A percentile compares a stretch with the other conserved stretches of the same genome.
These are phyloP conservation scores for Annulohypoxylon nitens DNA, from an alignment of 495 filamentous ascomycete species.

Conservation along the genomic window DNA sequence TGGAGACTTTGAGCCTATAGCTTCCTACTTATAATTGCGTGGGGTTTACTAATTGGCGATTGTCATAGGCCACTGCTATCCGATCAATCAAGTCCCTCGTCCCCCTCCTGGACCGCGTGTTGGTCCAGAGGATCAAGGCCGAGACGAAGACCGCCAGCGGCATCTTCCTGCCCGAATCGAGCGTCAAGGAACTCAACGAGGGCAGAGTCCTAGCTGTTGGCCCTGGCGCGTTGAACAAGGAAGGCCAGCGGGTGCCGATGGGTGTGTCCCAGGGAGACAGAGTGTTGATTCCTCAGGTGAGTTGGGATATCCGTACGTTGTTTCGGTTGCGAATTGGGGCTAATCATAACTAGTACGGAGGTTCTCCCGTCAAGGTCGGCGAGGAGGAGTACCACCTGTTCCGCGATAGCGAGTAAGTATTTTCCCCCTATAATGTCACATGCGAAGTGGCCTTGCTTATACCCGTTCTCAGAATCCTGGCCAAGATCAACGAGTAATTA, in stretches of 20 bases:
- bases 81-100: constrained; percentile 95
- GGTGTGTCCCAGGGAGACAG: constrained; percentile 87
- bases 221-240: constrained; percentile 85
- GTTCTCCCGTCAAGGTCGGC: constrained; percentile 95
- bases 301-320: constrained; percentile 47
- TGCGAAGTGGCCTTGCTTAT: constrained; percentile 3
- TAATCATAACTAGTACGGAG: constrained; percentile 80
- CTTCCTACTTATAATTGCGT: not conserved
- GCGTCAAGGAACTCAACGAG: constrained; percentile 98
- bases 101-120: constrained; percentile 97
- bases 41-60: not conserved
- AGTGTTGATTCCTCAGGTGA: constrained; percentile 96
- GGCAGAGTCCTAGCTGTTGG: constrained; percentile 95
- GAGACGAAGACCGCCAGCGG: constrained; percentile 95
- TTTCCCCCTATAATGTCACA: not conserved
- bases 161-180: constrained; percentile 97
- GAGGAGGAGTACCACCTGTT: constrained; percentile 97
- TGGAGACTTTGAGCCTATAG: not conserved
- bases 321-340: constrained; percentile 25
- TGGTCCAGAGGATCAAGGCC: constrained; percentile 97
- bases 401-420: constrained; percentile 93
- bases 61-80: constrained; percentile 74
- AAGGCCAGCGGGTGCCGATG: constrained; percentile 86
- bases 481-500: constrained; percentile 87
- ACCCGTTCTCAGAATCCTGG: constrained; percentile 71